These are phyloP conservation scores for Phytophthora tentaculata DNA, from an alignment of 352 stramenopile genomes.

Conservation along the genomic window DNA sequence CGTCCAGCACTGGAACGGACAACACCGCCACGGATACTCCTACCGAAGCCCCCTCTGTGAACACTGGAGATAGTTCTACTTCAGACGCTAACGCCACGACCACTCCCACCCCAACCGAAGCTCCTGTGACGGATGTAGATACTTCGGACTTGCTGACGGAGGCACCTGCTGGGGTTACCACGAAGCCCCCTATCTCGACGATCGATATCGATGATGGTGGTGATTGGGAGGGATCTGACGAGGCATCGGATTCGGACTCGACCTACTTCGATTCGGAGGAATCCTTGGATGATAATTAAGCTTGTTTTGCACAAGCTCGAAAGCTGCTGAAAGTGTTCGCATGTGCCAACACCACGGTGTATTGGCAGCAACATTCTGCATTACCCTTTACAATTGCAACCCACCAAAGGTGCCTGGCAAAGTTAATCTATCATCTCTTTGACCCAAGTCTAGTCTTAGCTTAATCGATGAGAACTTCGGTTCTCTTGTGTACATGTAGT, in stretches of 20 bases:
- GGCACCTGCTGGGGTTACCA: not conserved
- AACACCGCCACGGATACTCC: not conserved
- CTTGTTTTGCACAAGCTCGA: not conserved
- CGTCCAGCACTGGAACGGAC: not conserved
- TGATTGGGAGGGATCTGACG: constrained; percentile 28
- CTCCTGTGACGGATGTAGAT: constrained; percentile 7
- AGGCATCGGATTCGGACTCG: constrained; percentile 18
- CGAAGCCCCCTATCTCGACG: not conserved
- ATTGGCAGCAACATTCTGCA: not conserved
- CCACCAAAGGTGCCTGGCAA: not conserved
- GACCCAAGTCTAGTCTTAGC: too few species aligned
- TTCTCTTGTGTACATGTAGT: not conserved
- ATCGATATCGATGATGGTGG: constrained; percentile 7
- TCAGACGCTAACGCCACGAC: not conserved
- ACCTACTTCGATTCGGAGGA: constrained; percentile 22
- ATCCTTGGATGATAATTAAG: constrained; percentile 15
- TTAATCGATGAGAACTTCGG: too few species aligned
- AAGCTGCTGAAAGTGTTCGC: too few species aligned
- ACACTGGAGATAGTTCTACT: not conserved
- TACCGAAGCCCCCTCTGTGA: not conserved
- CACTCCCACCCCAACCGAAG: constrained; percentile 2
- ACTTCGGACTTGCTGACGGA: constrained; percentile 18
- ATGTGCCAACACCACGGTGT: too few species aligned
- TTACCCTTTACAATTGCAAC: not conserved
- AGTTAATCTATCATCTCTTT: too few species aligned